Evolutionary conservation across 352 stramenopile genomes (phyloP).

Genomic region (Plasmopara muralis): DNA sequence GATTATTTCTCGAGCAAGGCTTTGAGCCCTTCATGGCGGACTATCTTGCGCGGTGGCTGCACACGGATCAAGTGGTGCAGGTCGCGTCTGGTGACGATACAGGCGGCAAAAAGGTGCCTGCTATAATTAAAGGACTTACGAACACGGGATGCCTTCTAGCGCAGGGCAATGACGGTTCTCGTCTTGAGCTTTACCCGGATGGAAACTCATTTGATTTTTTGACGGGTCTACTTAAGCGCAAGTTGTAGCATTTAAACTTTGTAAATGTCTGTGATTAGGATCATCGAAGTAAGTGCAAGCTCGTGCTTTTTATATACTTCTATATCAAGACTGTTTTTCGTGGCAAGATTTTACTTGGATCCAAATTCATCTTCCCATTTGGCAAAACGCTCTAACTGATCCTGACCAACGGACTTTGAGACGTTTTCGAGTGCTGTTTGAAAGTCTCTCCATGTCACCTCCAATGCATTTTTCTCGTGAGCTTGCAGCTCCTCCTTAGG

Average conservation of each 20-base stretch:
- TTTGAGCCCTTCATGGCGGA: constrained; percentile 82
- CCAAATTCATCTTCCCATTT: constrained; percentile 83
- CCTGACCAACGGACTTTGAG: constrained; percentile 71
- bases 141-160: constrained; percentile 74
- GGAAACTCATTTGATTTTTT: constrained; percentile 89
- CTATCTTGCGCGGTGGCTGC: constrained; percentile 81
- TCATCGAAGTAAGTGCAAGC: not conserved
- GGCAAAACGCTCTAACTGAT: constrained; percentile 66
- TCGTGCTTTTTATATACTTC: constrained; percentile 2
- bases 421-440: constrained; percentile 74
- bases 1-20: constrained; percentile 67
- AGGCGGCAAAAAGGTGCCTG: constrained; percentile 35
- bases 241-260: constrained; percentile 35
- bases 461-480: constrained; percentile 47
- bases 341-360: constrained; percentile 43
- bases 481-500: constrained; percentile 31
- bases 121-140: constrained; percentile 75
- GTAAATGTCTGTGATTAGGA: too few relatives aligned
- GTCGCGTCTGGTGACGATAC: constrained; percentile 47
- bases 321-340: not conserved
- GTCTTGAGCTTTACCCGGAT: constrained; percentile 84
- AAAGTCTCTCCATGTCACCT: constrained; percentile 50
- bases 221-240: constrained; percentile 77
- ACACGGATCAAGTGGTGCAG: constrained; percentile 79
- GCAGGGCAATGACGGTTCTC: constrained; percentile 42